Evolutionary conservation across 139 green algal genomes (phyloP).

Genomic region (Chlorella sorokiniana): DNA sequence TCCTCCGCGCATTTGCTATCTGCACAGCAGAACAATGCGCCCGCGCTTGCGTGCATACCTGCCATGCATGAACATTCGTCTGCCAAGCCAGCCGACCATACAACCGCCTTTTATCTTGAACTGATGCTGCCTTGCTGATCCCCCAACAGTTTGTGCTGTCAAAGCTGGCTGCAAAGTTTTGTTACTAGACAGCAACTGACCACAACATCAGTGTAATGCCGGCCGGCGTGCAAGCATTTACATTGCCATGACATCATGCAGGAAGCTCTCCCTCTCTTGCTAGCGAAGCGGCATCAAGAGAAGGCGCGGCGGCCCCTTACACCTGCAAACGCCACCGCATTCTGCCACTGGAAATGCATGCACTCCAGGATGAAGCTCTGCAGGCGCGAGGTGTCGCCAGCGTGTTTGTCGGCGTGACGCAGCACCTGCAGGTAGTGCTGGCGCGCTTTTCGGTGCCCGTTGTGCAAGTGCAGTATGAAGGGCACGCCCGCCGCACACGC

Average conservation of each 20-base stretch:
- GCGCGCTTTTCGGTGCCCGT: background rate
- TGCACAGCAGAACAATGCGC: too few relatives aligned
- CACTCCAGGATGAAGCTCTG: conserved; percentile 7
- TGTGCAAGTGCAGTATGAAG: conserved; percentile 2
- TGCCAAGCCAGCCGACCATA: too few relatives aligned
- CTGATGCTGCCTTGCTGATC: too few relatives aligned
- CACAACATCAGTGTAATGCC: background rate
- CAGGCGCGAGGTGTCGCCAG: background rate
- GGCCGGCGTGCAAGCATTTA: background rate
- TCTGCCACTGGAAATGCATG: conserved; percentile 1
- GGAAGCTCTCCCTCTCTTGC: background rate
- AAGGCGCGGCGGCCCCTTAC: background rate
- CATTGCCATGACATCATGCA: background rate
- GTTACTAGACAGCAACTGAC: background rate
- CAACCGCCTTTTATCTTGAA: too few relatives aligned
- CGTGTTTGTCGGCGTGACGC: background rate
- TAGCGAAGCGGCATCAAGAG: background rate
- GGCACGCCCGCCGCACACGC: background rate
- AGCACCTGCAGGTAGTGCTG: conserved; percentile 4
- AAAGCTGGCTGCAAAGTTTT: too few relatives aligned
- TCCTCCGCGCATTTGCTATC: too few relatives aligned
- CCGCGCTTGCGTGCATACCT: too few relatives aligned
- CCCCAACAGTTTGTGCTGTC: too few relatives aligned
- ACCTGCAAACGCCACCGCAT: background rate
- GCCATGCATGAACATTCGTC: too few relatives aligned